Percentiles rank a stretch among this genome's conserved stretches.
phyloP scores from a whole-genome alignment of 2,329 filamentous ascomycete genomes.

The Cladosporium sp. region DNA sequence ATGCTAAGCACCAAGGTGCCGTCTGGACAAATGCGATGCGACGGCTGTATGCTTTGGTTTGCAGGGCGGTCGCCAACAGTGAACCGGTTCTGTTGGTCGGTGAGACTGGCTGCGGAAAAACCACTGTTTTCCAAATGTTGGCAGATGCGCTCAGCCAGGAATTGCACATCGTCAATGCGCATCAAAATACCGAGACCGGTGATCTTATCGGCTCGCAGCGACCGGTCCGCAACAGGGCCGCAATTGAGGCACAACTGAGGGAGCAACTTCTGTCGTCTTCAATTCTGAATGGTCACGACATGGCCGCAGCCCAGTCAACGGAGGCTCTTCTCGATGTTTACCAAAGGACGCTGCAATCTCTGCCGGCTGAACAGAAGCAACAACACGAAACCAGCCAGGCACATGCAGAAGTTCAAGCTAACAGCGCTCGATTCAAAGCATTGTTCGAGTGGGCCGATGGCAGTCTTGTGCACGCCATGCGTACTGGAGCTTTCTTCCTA shows the following conservation, averaged over 20 bases:
- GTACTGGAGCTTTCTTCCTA: slow-evolving; percentile 80
- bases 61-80: slow-evolving; percentile 78
- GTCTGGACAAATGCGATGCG: slow-evolving; percentile 97
- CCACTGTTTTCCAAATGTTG: slow-evolving; percentile 88
- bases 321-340: slow-evolving; percentile 59
- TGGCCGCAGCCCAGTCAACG: slow-evolving; percentile 32
- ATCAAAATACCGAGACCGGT: slow-evolving; percentile 96
- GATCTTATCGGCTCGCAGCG: slow-evolving; percentile 95
- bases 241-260: slow-evolving; percentile 62
- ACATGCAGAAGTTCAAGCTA: slow-evolving; percentile 37
- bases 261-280: slow-evolving; percentile 53
- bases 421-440: slow-evolving; percentile 66
- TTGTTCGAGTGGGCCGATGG: slow-evolving; percentile 97
- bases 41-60: slow-evolving; percentile 83
- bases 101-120: slow-evolving; percentile 97
- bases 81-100: slow-evolving; percentile 93
- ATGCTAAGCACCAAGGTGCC: slow-evolving; percentile 57
- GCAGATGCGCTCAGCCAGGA: slow-evolving; percentile 73
- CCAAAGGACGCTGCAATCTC: slow-evolving; percentile 43
- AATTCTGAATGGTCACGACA: slow-evolving; percentile 18
- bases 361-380: slow-evolving; percentile 16
- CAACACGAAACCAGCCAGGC: slow-evolving; percentile 13
- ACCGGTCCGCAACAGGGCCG: slow-evolving; percentile 78
- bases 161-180: slow-evolving; percentile 89
- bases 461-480: slow-evolving; percentile 91